Percentiles rank a stretch among this genome's conserved stretches.
Conservation (phyloP, 352 stramenopile species). For the Aphanomyces astaci region DNA sequence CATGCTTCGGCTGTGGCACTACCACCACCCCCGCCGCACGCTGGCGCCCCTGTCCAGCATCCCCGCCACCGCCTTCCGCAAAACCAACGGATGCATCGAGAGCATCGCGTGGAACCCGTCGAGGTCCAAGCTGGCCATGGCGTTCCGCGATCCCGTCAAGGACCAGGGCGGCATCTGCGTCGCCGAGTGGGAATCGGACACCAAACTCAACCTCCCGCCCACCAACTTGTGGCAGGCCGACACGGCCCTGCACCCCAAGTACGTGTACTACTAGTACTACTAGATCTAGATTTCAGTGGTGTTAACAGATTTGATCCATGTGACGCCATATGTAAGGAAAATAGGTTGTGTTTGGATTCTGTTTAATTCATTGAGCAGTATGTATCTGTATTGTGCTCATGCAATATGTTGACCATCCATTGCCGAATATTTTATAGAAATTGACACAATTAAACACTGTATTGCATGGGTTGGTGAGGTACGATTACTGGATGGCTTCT, state of each 20-base stretch:
- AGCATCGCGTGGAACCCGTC: slow-evolving; percentile 52
- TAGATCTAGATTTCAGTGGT: no score
- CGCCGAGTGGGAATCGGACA: slow-evolving; percentile 25
- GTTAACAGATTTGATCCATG: no score
- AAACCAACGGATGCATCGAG: slow-evolving; percentile 55
- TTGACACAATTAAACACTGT: no score
- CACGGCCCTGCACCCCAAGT: slow-evolving; percentile 14
- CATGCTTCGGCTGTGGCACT: slow-evolving; percentile 72
- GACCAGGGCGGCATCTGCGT: slow-evolving; percentile 68
- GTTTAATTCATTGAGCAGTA: no score
- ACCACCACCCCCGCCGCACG: slow-evolving; percentile 48
- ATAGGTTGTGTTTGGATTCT: no score
- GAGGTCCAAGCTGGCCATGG: slow-evolving; percentile 64
- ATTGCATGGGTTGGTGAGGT: no score
- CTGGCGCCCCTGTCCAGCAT: slow-evolving; percentile 57
- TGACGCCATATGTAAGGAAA: no score
- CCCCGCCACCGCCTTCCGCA: slow-evolving; percentile 47
- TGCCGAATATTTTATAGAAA: no score
- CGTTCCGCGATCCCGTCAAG: slow-evolving; percentile 59
- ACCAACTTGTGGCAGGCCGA: slow-evolving; percentile 1
- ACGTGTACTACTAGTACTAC: no score
- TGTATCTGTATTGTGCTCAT: no score
- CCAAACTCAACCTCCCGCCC: background rate
- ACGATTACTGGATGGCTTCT: no score
- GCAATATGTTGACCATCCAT: background rate